phyloP scores from a whole-genome alignment of 768 basidiomycete genomes.

The Russula brevipes region DNA sequence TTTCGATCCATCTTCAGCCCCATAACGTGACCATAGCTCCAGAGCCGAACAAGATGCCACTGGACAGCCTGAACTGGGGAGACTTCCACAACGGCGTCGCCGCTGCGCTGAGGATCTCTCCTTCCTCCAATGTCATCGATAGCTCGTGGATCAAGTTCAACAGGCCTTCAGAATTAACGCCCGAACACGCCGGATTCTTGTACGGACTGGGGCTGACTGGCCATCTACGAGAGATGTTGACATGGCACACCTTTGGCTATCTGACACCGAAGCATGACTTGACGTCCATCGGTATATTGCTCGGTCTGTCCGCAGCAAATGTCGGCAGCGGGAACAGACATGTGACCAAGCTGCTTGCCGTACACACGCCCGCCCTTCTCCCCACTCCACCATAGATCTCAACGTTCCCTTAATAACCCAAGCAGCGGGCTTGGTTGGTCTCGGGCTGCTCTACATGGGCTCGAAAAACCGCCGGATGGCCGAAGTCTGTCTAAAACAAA shows the following conservation, averaged over 20 bases:
- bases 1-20: constrained; percentile 67
- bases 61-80: constrained; percentile 83
- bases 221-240: constrained; percentile 82
- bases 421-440: constrained; percentile 77
- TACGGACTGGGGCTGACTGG: constrained; percentile 90
- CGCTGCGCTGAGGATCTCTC: constrained; percentile 78
- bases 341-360: constrained; percentile 85
- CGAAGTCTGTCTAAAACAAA: constrained; percentile 82
- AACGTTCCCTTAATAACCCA: constrained; percentile 90
- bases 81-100: constrained; percentile 98
- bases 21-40: constrained; percentile 58
- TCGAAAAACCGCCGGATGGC: constrained; percentile 88
- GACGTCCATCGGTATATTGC: constrained; percentile 87
- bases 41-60: constrained; percentile 65
- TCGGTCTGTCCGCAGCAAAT: constrained; percentile 91
- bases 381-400: constrained; percentile 84
- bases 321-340: constrained; percentile 80
- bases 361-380: constrained; percentile 89
- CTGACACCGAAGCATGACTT: constrained; percentile 94
- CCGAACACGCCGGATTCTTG: constrained; percentile 95
- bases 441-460: constrained; percentile 87
- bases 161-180: constrained; percentile 82
- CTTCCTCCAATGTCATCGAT: constrained; percentile 70
- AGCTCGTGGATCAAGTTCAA: constrained; percentile 97
- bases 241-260: constrained; percentile 94